Evolutionary conservation across 164 flowering plant genomes (phyloP).

Genomic region (Cinnamomum micranthum): DNA sequence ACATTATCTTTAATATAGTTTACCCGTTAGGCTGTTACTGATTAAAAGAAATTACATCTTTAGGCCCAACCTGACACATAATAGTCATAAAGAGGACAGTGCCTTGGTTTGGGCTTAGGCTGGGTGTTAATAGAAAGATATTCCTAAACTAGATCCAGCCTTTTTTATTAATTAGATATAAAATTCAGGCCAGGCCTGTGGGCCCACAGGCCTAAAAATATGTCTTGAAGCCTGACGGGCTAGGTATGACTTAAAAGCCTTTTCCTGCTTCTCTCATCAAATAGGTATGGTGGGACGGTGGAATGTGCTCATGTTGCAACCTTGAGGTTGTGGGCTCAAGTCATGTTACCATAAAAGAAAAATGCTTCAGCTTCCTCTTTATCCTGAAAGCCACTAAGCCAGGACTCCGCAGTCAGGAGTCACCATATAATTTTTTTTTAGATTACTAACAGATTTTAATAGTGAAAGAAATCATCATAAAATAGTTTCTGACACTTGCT

Average conservation of each 20-base stretch:
- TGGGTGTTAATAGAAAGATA: not conserved
- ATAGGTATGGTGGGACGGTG: no score
- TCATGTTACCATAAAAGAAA: no score
- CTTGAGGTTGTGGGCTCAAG: no score
- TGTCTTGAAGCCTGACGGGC: not conserved
- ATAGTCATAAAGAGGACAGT: not conserved
- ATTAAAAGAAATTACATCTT: no score
- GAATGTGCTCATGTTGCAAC: no score
- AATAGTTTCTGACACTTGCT: not conserved
- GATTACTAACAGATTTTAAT: no score
- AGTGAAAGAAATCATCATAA: not conserved
- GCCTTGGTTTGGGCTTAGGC: not conserved
- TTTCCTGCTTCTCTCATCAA: not conserved
- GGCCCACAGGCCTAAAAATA: not conserved
- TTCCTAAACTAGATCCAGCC: not conserved
- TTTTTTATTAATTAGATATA: not conserved
- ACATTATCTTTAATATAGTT: no score
- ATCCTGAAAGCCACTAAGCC: not conserved
- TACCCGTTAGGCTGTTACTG: no score
- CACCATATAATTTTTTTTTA: not conserved
- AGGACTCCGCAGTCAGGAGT: not conserved
- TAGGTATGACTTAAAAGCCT: not conserved
- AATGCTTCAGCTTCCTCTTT: not conserved
- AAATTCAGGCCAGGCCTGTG: not conserved
- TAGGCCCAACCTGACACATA: not conserved